Percentiles rank a stretch among this genome's conserved stretches.
Evolutionary conservation across 2,329 filamentous ascomycete species (phyloP).

Genomic region (Onygena corvina): DNA sequence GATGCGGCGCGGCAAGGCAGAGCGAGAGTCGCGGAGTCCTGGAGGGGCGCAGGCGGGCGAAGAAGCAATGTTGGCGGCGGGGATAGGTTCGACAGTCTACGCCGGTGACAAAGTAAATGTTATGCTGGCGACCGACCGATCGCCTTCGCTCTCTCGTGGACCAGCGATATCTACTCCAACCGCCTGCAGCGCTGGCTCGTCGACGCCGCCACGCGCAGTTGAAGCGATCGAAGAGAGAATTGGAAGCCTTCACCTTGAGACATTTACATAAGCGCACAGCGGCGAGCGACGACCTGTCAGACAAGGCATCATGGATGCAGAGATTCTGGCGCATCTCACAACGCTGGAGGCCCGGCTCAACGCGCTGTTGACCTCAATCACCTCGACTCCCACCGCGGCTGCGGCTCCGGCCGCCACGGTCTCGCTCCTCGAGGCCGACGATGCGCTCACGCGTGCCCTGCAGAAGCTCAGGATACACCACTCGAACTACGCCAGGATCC

Average conservation of each 20-base stretch:
- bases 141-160: too few relatives aligned
- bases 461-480: constrained; percentile 34
- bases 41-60: neutral
- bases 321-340: constrained; percentile 30
- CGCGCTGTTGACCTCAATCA: constrained; percentile 31
- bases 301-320: constrained; percentile 29
- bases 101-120: too few relatives aligned
- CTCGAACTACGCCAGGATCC: constrained; percentile 33
- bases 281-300: constrained; percentile 17
- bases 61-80: neutral
- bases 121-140: too few relatives aligned
- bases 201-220: too few relatives aligned
- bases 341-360: constrained; percentile 34
- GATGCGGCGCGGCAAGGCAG: too few relatives aligned
- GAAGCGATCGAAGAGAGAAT: neutral
- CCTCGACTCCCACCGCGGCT: constrained; percentile 34
- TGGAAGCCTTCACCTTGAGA: too few relatives aligned
- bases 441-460: constrained; percentile 31
- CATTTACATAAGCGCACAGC: too few relatives aligned
- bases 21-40: neutral
- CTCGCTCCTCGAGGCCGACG: constrained; percentile 33
- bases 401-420: constrained; percentile 32
- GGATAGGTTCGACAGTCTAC: too few relatives aligned
- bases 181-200: too few relatives aligned
- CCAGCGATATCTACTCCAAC: too few relatives aligned